phyloP scores from a whole-genome alignment of 352 stramenopile genomes.

The Thalassiosira hispida region DNA sequence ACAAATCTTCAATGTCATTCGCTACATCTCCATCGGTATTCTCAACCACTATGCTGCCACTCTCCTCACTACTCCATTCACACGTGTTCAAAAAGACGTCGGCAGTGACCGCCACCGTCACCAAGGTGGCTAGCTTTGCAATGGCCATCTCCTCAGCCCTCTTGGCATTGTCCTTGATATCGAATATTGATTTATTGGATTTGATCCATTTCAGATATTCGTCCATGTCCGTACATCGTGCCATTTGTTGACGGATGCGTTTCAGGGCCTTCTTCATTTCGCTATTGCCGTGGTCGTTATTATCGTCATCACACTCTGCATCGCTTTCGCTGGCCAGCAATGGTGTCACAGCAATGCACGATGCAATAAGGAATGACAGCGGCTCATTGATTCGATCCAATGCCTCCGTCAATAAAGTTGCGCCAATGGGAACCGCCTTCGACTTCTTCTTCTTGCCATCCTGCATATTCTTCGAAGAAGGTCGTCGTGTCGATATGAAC shows the following conservation, averaged over 20 bases:
- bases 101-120: slow-evolving; percentile 24
- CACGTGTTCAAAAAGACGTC: slow-evolving; percentile 37
- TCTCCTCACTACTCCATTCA: slow-evolving; percentile 7
- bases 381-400: slow-evolving; percentile 47
- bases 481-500: slow-evolving; percentile 30
- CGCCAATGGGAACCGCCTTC: slow-evolving; percentile 31
- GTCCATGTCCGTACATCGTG: slow-evolving; percentile 34
- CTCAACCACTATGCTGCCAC: background rate
- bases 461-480: background rate
- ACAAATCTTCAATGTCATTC: slow-evolving; percentile 43
- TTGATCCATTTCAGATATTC: slow-evolving; percentile 46
- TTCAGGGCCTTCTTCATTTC: slow-evolving; percentile 37
- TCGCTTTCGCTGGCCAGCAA: slow-evolving; percentile 18
- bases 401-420: slow-evolving; percentile 46
- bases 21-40: slow-evolving; percentile 5
- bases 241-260: slow-evolving; percentile 37
- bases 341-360: slow-evolving; percentile 23
- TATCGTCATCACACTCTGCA: background rate
- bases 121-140: slow-evolving; percentile 36
- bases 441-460: slow-evolving; percentile 25
- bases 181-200: slow-evolving; percentile 32
- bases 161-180: slow-evolving; percentile 41
- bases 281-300: background rate
- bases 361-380: slow-evolving; percentile 49
- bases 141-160: slow-evolving; percentile 44